Percentiles rank a stretch among this genome's conserved stretches.
Evolutionary conservation across 1,284 basidiomycete genomes (phyloP).

Genomic region (Rhodotorula sp.): DNA sequence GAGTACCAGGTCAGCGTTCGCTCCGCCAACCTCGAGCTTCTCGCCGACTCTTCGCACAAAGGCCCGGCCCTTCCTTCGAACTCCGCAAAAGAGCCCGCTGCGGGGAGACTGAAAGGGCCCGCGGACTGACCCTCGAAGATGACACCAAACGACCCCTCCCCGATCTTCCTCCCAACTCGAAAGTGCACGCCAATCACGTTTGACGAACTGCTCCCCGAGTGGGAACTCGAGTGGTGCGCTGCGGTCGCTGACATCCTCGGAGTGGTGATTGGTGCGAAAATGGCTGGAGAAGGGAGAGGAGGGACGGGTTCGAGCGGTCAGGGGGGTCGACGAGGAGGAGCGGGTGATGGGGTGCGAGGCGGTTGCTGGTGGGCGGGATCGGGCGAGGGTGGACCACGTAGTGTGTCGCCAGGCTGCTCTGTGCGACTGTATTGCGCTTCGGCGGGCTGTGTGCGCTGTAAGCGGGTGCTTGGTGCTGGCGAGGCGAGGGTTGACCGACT

Average conservation of each 20-base stretch:
- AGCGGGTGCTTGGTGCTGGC: too few relatives aligned
- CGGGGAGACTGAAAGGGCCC: not conserved
- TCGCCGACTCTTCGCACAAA: not conserved
- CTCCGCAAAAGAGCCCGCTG: too few relatives aligned
- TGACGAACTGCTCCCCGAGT: conserved; percentile 37
- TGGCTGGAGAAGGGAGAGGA: not conserved
- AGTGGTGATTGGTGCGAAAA: too few relatives aligned
- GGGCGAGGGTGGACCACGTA: too few relatives aligned
- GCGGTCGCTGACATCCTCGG: conserved; percentile 1
- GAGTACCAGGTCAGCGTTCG: not conserved
- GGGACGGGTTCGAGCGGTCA: not conserved
- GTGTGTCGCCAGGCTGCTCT: too few relatives aligned
- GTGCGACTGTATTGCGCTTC: too few relatives aligned
- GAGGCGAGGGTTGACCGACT: too few relatives aligned
- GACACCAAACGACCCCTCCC: conserved; percentile 85
- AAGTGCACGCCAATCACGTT: conserved; percentile 70
- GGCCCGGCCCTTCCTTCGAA: not conserved
- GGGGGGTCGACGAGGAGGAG: not conserved
- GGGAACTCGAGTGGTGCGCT: conserved; percentile 2
- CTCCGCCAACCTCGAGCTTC: not conserved
- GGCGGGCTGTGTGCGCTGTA: too few relatives aligned
- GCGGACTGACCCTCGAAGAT: conserved; percentile 81
- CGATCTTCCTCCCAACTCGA: conserved; percentile 74
- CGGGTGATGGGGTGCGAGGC: not conserved
- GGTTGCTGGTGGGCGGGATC: too few relatives aligned